Conservation (phyloP, 2,329 filamentous ascomycete species). For the Colletotrichum graminicola region DNA sequence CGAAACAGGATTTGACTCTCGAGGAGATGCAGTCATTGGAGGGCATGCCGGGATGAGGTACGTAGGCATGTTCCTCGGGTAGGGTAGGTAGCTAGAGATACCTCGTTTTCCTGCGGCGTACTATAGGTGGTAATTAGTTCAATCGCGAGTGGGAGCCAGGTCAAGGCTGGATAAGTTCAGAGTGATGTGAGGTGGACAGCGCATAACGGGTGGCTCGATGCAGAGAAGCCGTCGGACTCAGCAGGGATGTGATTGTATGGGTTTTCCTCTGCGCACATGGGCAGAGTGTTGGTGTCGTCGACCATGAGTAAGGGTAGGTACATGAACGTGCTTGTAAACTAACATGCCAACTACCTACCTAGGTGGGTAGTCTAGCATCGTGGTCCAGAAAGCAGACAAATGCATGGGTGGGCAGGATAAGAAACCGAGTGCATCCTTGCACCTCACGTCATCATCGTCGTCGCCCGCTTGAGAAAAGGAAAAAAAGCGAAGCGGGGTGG, state of each 20-base stretch:
- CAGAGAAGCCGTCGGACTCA: neutral
- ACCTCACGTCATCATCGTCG: conserved; percentile 39
- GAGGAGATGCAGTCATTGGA: neutral
- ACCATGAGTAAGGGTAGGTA: neutral
- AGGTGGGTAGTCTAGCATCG: neutral
- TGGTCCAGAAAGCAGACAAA: conserved; percentile 4
- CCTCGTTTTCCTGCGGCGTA: conserved; percentile 4
- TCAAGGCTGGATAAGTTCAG: conserved; percentile 7
- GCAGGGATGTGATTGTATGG: conserved; percentile 8
- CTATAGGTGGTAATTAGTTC: no score
- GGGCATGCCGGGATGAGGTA: conserved; percentile 18
- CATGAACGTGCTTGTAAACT: neutral
- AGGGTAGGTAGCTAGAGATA: conserved; percentile 1
- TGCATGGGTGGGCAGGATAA: conserved; percentile 17
- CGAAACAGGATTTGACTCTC: conserved; percentile 29
- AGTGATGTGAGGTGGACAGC: conserved; percentile 26
- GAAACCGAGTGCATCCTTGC: conserved; percentile 11
- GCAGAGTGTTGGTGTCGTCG: neutral
- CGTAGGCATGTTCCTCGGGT: neutral
- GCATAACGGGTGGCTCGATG: conserved; percentile 9
- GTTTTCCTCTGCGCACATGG: neutral
- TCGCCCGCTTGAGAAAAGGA: conserved; percentile 10
- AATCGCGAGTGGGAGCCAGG: neutral
- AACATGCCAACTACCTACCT: neutral
- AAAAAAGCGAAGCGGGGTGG: conserved; percentile 2